Conservation (phyloP, 192 early-diverging fungal species). For the Chytriomyces hyalinus region DNA sequence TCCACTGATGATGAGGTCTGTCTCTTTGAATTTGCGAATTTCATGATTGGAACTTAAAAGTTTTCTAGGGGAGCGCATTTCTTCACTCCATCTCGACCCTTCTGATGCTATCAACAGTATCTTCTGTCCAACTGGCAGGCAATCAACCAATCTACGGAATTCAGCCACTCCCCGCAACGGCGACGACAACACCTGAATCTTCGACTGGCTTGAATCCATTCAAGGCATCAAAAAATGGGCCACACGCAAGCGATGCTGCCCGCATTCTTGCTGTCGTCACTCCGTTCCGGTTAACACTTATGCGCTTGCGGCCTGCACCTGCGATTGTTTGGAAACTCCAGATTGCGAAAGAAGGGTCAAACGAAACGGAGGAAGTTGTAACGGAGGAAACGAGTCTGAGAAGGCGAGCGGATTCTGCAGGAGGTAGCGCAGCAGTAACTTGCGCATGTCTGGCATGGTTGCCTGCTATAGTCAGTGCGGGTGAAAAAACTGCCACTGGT, state of each 20-base stretch:
- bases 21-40: background rate
- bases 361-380: background rate
- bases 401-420: background rate
- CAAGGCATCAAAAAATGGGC: background rate
- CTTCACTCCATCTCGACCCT: conserved; percentile 40
- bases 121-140: conserved; percentile 21
- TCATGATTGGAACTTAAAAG: background rate
- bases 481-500: background rate
- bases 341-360: background rate
- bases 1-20: conserved; percentile 53
- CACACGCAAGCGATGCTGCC: conserved; percentile 17
- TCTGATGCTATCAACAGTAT: conserved; percentile 8
- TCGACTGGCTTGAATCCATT: background rate
- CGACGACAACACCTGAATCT: background rate
- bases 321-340: conserved; percentile 9
- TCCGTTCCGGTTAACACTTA: conserved; percentile 23
- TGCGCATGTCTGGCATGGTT: conserved; percentile 24
- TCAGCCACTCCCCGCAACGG: conserved; percentile 22
- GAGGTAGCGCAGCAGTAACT: background rate
- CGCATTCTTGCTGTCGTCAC: conserved; percentile 26
- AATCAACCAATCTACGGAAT: conserved; percentile 35
- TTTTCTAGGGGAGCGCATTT: conserved; percentile 51
- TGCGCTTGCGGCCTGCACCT: conserved; percentile 22
- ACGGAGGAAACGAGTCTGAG: background rate
- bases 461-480: background rate